Base-by-base conservation (phyloP, 2,329 filamentous ascomycete species). In the Emmonsiellopsis sp. region DNA sequence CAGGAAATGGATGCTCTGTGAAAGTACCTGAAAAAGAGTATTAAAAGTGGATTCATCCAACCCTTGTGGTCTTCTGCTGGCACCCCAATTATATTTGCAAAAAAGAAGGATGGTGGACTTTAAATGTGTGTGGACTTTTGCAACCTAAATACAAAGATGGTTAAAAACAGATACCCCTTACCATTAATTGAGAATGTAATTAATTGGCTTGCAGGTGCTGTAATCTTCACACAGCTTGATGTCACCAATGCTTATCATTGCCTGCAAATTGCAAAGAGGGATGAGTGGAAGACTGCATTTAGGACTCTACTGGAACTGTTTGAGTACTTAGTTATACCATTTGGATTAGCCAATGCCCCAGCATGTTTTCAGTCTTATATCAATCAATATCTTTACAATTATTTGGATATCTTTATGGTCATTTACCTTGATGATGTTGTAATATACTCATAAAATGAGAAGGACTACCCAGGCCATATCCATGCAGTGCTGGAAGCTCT, bases 401-500 rank as follows among this genome's bases (percentile, higher is more conserved):
- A 54, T 57, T 43, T 63, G 6, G 16, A 57, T 46, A 15, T 43
- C 55, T 54, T 51, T 31, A 15, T 38, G 7, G 43, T 61, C 26
- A 57, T 58, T 13, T 67, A 65, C 50, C 31, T 67, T 40, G 57
- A 68, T 56, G 54, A 67, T 55, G 62, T 68, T n/a, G 50, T 67
- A 5, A 62, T 67, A 44, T 66, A 26, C 4, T 26, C 4, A 26
- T 2, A 26, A 4, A 4, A 26, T 26, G 20, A 26, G 4, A 26
- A 26, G 20, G 20, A 26, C 2, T 4, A 26, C 2, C 2, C 20
- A 26, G 20, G 20, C 20, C 20, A 26, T 26, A 3, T 26, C 20
- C 2, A 2, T 2, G 4, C 2, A 4, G 2, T 26, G 20, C 4
- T 26, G 4, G 20, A 26, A 26, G 20, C 20, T 2, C 20, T 26